phyloP scores from a whole-genome alignment of 2,329 filamentous ascomycete species.

The Clonostachys rosea region DNA sequence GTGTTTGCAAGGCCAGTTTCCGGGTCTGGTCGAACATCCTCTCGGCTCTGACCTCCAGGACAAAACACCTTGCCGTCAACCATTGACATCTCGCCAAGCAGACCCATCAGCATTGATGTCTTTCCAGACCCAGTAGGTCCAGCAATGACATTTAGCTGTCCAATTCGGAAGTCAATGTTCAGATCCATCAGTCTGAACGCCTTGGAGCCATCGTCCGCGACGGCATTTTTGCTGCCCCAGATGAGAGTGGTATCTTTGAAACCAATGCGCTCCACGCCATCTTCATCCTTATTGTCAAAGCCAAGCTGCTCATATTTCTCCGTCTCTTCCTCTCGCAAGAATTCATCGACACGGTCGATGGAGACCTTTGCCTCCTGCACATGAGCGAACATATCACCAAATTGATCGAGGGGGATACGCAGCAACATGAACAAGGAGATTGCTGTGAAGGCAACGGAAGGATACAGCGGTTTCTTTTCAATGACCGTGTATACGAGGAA shows the following conservation, averaged over 20 bases:
- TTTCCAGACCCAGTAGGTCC: slow-evolving; percentile 94
- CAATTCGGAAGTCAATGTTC: slow-evolving; percentile 76
- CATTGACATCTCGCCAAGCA: slow-evolving; percentile 93
- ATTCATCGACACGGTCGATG: slow-evolving; percentile 93
- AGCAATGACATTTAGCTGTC: slow-evolving; percentile 86
- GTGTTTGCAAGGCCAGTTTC: slow-evolving; percentile 86
- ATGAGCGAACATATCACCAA: slow-evolving; percentile 98
- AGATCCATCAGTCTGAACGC: slow-evolving; percentile 81
- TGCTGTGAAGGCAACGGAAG: slow-evolving; percentile 92
- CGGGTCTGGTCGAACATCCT: slow-evolving; percentile 77
- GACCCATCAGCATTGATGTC: slow-evolving; percentile 90
- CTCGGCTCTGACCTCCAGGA: slow-evolving; percentile 79
- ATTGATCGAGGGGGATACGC: slow-evolving; percentile 86
- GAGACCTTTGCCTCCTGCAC: slow-evolving; percentile 97
- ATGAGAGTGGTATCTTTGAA: slow-evolving; percentile 82
- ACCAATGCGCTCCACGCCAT: slow-evolving; percentile 72
- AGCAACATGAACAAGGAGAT: slow-evolving; percentile 94
- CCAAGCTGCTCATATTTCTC: slow-evolving; percentile 89
- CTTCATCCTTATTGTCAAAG: slow-evolving; percentile 61
- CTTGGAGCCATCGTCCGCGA: slow-evolving; percentile 60
- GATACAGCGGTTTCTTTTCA: slow-evolving; percentile 83
- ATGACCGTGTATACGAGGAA: slow-evolving; percentile 91
- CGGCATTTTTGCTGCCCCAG: slow-evolving; percentile 72
- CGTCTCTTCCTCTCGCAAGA: slow-evolving; percentile 88
- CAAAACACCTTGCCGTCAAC: slow-evolving; percentile 77